These are phyloP conservation scores for Trichocladium antarcticum DNA, from an alignment of 495 filamentous ascomycete genomes.

Conservation along the genomic window DNA sequence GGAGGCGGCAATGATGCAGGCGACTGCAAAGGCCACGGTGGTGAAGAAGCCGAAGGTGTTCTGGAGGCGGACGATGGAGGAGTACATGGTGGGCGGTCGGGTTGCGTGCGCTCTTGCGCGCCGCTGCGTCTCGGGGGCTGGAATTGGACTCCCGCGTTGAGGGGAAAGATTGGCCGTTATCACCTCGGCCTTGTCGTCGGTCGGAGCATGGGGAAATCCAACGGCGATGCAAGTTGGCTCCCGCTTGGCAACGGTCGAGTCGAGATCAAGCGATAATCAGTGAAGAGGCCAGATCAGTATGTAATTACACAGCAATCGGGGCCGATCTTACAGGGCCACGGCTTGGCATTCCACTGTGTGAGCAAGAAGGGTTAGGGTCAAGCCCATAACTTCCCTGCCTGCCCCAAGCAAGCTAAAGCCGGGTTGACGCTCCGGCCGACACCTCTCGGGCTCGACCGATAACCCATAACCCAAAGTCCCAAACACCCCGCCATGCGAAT, in stretches of 20 bases:
- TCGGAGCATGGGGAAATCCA: neutral
- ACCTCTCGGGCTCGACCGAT: neutral
- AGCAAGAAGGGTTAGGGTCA: conserved; percentile 26
- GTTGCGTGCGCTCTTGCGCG: neutral
- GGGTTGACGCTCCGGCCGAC: neutral
- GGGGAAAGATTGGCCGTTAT: neutral
- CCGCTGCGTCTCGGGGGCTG: neutral
- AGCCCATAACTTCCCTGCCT: neutral
- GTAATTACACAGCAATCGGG: conserved; percentile 16
- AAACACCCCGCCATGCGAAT: conserved; percentile 14
- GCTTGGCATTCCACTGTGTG: neutral
- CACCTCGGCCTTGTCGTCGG: conserved; percentile 10
- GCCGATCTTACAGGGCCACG: neutral
- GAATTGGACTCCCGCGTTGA: neutral
- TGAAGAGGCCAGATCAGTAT: conserved; percentile 28
- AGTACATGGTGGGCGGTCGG: conserved; percentile 59
- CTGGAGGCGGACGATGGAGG: conserved; percentile 68
- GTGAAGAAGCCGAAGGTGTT: conserved; percentile 98
- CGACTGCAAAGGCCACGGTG: conserved; percentile 75
- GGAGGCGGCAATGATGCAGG: conserved; percentile 64
- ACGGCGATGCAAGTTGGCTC: neutral
- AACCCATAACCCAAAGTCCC: too few species aligned
- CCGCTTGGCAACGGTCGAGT: neutral
- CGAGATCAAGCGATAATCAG: neutral
- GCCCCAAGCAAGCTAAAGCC: neutral